These are phyloP conservation scores for Ganoderma boninense DNA, from an alignment of 1,284 basidiomycete genomes.

Conservation along the genomic window DNA sequence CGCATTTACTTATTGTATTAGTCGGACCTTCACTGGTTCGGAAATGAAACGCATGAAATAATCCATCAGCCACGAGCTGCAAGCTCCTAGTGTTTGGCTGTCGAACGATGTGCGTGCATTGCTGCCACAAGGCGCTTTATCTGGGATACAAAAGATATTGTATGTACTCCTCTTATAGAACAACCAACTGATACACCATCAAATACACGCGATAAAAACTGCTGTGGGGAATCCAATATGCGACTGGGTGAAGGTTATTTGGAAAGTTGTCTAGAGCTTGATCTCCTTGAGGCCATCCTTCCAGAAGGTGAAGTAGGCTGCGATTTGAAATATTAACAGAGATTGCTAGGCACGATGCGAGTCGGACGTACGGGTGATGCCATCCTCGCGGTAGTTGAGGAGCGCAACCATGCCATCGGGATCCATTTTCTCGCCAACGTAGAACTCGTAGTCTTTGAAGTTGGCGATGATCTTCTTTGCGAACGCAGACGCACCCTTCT, in stretches of 20 bases:
- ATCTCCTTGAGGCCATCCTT: constrained; percentile 87
- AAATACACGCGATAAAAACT: constrained; percentile 29
- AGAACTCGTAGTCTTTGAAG: constrained; percentile 94
- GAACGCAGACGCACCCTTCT: constrained; percentile 81
- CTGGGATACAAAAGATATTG: constrained; percentile 30
- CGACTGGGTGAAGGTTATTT: not conserved
- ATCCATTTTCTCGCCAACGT: constrained; percentile 89
- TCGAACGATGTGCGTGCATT: constrained; percentile 10
- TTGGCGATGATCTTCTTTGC: constrained; percentile 92
- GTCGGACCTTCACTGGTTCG: constrained; percentile 19
- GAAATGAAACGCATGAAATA: constrained; percentile 20
- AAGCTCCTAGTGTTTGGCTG: too few species aligned
- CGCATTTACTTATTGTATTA: constrained; percentile 25
- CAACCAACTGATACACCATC: constrained; percentile 30
- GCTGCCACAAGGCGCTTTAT: constrained; percentile 20
- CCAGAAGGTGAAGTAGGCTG: constrained; percentile 95
- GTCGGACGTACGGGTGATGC: constrained; percentile 71
- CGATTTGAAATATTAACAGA: constrained; percentile 17
- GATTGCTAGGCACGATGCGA: not conserved
- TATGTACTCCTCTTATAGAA: constrained; percentile 30
- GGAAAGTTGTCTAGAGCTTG: constrained; percentile 58
- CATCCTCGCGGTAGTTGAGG: constrained; percentile 86
- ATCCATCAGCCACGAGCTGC: not conserved
- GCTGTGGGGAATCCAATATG: constrained; percentile 13
- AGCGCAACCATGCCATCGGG: constrained; percentile 91